A percentile compares a stretch with the other conserved stretches of the same genome.
Evolutionary conservation across 441 rosid species (phyloP).

Genomic region (Aquilaria agallochum): DNA sequence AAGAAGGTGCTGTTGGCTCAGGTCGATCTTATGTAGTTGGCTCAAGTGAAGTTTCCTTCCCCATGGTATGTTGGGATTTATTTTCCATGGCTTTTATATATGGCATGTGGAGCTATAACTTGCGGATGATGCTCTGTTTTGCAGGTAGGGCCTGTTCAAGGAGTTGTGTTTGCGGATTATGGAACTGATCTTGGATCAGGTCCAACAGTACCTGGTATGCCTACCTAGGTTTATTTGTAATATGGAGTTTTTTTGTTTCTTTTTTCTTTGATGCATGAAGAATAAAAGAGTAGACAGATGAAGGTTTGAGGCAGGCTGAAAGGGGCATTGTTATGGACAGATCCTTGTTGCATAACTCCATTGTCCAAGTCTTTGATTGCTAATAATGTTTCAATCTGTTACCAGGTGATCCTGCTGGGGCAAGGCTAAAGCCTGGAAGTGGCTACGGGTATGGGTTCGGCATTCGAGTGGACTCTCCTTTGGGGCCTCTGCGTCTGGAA

Average conservation of each 20-base stretch:
- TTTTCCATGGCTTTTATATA: neutral
- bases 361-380: too few species aligned
- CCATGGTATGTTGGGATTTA: constrained; percentile 46
- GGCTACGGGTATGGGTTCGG: constrained; percentile 91
- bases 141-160: constrained; percentile 85
- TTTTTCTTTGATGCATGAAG: neutral
- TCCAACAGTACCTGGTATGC: constrained; percentile 65
- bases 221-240: neutral
- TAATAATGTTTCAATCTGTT: neutral
- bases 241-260: neutral
- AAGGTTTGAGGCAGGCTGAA: too few species aligned
- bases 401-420: constrained; percentile 91
- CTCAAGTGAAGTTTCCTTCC: constrained; percentile 83
- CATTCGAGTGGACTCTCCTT: constrained; percentile 75
- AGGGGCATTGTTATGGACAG: too few species aligned
- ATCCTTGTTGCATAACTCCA: too few species aligned
- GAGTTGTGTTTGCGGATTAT: constrained; percentile 88
- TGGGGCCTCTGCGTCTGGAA: constrained; percentile 82
- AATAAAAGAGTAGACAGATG: neutral
- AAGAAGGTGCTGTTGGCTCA: constrained; percentile 96
- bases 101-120: neutral
- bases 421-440: constrained; percentile 84
- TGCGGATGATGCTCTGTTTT: neutral
- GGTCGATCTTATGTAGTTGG: constrained; percentile 87
- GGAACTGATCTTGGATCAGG: constrained; percentile 95